Evolutionary conservation across 441 rosid species (phyloP).

Genomic region (Bruguiera hainesii): DNA sequence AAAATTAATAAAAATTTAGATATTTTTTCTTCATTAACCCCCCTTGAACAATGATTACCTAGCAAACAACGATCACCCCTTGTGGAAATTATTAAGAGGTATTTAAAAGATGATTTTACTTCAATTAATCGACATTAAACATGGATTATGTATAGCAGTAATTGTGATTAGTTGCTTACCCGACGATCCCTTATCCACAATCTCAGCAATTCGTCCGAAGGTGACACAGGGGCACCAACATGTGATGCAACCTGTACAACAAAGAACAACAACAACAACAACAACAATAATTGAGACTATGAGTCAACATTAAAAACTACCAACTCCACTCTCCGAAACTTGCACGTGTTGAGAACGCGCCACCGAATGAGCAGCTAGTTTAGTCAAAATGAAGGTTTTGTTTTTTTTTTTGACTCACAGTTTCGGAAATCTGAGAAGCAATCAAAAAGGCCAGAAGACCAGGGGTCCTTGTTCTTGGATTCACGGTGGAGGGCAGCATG

Average conservation of each 20-base stretch:
- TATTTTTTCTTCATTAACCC: no score
- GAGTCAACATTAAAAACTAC: not conserved
- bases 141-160: not conserved
- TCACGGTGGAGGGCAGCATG: not conserved
- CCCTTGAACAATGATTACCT: no score
- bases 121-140: not conserved
- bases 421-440: constrained; percentile 33
- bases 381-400: not conserved
- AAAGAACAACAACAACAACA: not conserved
- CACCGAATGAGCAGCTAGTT: not conserved
- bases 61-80: no score
- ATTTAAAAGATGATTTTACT: no score
- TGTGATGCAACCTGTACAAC: constrained; percentile 32
- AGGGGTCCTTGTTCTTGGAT: constrained; percentile 24
- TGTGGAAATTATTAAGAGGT: no score
- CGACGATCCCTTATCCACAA: constrained; percentile 39
- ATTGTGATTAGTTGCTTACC: not conserved
- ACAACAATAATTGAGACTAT: not conserved
- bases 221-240: constrained; percentile 44
- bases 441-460: constrained; percentile 43
- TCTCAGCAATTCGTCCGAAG: constrained; percentile 38
- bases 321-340: not conserved
- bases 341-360: constrained; percentile 5
- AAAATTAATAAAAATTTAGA: no score
- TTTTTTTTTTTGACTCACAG: constrained; percentile 22